Evolutionary conservation across 805 yeast genomes (phyloP), one percentile per base, ranked within the genome.

Genomic region (Jamesozyma spencerorum): DNA sequence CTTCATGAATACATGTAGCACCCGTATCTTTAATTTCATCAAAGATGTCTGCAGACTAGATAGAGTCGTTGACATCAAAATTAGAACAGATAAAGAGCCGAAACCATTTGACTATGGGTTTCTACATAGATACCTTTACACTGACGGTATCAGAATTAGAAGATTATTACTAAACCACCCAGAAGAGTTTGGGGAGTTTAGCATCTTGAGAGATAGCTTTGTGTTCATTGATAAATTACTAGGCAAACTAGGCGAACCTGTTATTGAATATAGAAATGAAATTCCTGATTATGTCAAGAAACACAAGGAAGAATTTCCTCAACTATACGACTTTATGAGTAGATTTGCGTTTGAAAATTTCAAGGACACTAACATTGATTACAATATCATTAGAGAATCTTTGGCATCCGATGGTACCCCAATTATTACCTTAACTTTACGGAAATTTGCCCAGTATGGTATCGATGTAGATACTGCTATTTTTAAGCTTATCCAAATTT

Each of bases 391-490:
- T 10, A 77, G 74, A 38, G 85, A 77, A 46, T 75, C 83, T 1
- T 74, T 81, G 13, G 75, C 81, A 29, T 67, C 72, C 30, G 94
- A 84, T 53, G 94, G 94, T 12, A 61, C 75, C 0, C 94, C 92
- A 1, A 69, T 79, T 17, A 63, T 83, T 20, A 76, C 81, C 3
- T 49, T 81, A 19, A 72, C 75, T 33, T 67, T 70, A 46, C 51
- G 55, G 6, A 58, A 69, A 15, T 64, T 74, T 30, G 46, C 55
- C 30, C 53, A 54, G 5, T 58, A 55, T 11, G 58, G 57, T 8
- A 36, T 57, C 12, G 74, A 72, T 34, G 54, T 69, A 0, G 81
- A 81, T 34, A 62, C 74, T 4, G 60, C 80, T 19, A 62, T 75
- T 18, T 85, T 73, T 59, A 70, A 80, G 44, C 49, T 79, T 6